Evolutionary conservation across 495 filamentous ascomycete genomes (phyloP), one percentile per base, ranked within the genome.

Genomic region (Bathelium albidoporum): DNA sequence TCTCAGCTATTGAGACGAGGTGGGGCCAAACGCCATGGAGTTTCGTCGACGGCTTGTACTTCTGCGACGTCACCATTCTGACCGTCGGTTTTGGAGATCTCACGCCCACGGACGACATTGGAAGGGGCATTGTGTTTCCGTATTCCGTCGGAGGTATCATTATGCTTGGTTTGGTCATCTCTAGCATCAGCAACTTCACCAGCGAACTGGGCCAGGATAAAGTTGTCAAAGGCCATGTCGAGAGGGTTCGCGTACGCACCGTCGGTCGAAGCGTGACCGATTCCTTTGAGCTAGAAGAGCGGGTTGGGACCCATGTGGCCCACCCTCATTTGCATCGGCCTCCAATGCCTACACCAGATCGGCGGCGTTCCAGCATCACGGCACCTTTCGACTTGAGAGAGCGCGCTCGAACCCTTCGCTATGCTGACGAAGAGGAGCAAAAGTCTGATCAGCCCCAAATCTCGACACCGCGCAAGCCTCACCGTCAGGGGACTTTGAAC

Each of bases 41-140:
- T 22, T 86, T 81, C 67, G 76, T 76, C 10, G 83, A 87, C 66
- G 81, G 77, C 16, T 66, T 87, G 10, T 87, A 87, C 69, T 87
- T 87, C 69, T 83, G 77, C 65, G 84, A 87, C 62, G 79, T 87
- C 1, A 87, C 85, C 0, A 82, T 87, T 55, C 73, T 87, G 1
- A 87, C 85, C 1, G 76, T 87, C n/a, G 85, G 85, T 1, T 87
- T 85, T 68, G 85, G 85, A 22, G 85, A 87, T 69, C 75, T 86
- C 24, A 75, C 73, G 34, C 71, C 82, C 4, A 66, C 67, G 0
- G 78, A 75, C 4, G 59, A 81, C 49, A 65, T 81, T 11, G 72
- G 69, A 29, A 69, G 75, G 5, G 76, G 76, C 32, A 60, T 79
- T 1, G 69, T 77, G 12, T 73, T 79, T 61, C 76, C 76, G 4